Percentiles rank a stretch among this genome's conserved stretches.
These are phyloP conservation scores for Fusarium poae DNA, from an alignment of 2,329 filamentous ascomycete species.

Conservation along the genomic window DNA sequence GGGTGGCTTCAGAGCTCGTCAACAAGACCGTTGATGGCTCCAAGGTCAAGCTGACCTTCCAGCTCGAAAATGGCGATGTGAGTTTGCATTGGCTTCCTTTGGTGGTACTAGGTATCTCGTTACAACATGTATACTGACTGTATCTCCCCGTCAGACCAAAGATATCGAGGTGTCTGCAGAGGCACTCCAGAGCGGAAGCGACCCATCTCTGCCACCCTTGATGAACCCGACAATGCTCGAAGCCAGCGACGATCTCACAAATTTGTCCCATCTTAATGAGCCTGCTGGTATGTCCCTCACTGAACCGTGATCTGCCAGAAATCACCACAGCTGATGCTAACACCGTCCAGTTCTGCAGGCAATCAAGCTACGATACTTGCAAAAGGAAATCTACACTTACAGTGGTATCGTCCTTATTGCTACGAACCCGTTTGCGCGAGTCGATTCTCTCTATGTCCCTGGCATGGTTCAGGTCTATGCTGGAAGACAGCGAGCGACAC, in stretches of 20 bases:
- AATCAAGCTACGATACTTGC: constrained; percentile 94
- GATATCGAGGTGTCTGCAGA: constrained; percentile 81
- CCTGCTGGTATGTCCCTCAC: constrained; percentile 78
- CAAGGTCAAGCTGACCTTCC: constrained; percentile 89
- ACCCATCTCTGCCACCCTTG: constrained; percentile 85
- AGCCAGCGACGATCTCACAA: constrained; percentile 97
- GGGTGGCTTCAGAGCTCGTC: constrained; percentile 94
- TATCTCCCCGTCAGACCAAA: constrained; percentile 67
- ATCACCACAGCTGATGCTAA: constrained; percentile 41
- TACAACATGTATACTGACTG: constrained; percentile 22
- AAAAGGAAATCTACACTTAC: constrained; percentile 99
- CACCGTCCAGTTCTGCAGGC: constrained; percentile 84
- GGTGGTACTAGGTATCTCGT: background rate
- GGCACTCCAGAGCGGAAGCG: constrained; percentile 81
- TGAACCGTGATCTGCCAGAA: background rate
- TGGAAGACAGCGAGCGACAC: constrained; percentile 94
- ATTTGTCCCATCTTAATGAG: constrained; percentile 97
- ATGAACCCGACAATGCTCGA: constrained; percentile 99
- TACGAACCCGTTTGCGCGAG: constrained; percentile 96
- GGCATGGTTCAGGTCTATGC: constrained; percentile 99
- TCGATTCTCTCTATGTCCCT: constrained; percentile 97
- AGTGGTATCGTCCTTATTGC: constrained; percentile 98
- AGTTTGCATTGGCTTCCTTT: constrained; percentile 14
- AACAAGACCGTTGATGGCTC: constrained; percentile 86
- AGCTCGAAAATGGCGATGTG: constrained; percentile 94